Percentiles rank a stretch among this genome's conserved stretches.
These are phyloP conservation scores for Gentiana dahurica DNA, from an alignment of 257 asterid genomes.

Conservation along the genomic window DNA sequence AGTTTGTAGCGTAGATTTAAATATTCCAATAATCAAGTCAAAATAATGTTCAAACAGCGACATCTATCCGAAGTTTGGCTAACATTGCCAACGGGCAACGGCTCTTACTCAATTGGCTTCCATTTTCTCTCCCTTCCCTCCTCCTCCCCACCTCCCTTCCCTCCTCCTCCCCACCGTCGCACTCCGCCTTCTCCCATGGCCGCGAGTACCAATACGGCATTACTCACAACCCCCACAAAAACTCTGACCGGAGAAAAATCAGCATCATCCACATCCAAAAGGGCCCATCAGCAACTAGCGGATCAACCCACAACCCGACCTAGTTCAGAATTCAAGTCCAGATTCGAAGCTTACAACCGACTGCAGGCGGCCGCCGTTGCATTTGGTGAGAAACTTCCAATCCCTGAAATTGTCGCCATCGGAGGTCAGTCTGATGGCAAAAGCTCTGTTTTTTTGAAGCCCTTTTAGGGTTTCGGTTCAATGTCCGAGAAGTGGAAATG, in stretches of 20 bases:
- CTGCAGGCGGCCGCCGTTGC: slow-evolving; percentile 95
- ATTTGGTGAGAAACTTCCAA: slow-evolving; percentile 86
- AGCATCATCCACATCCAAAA: slow-evolving; percentile 28
- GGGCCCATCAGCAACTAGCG: slow-evolving; percentile 28
- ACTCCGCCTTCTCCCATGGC: slow-evolving; percentile 17
- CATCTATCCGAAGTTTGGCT: no score
- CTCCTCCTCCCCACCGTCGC: background rate
- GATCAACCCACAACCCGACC: slow-evolving; percentile 15
- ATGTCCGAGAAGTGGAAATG: slow-evolving; percentile 96
- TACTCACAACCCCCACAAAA: slow-evolving; percentile 42
- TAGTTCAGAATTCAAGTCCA: slow-evolving; percentile 35
- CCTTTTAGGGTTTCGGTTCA: slow-evolving; percentile 83
- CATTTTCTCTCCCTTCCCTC: no score
- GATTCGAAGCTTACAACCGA: slow-evolving; percentile 90
- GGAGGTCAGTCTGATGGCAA: slow-evolving; percentile 99
- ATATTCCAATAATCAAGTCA: no score
- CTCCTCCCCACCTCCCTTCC: background rate
- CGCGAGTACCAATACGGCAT: slow-evolving; percentile 19
- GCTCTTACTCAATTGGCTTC: no score
- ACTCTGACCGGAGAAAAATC: slow-evolving; percentile 33
- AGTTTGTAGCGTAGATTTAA: no score
- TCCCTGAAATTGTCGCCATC: slow-evolving; percentile 90
- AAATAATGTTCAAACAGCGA: no score
- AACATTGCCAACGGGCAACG: background rate
- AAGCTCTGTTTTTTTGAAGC: slow-evolving; percentile 95